Percentiles rank a stretch among this genome's conserved stretches.
Conservation (phyloP, 2,329 filamentous ascomycete genomes). For the Xylaria arbuscula region DNA sequence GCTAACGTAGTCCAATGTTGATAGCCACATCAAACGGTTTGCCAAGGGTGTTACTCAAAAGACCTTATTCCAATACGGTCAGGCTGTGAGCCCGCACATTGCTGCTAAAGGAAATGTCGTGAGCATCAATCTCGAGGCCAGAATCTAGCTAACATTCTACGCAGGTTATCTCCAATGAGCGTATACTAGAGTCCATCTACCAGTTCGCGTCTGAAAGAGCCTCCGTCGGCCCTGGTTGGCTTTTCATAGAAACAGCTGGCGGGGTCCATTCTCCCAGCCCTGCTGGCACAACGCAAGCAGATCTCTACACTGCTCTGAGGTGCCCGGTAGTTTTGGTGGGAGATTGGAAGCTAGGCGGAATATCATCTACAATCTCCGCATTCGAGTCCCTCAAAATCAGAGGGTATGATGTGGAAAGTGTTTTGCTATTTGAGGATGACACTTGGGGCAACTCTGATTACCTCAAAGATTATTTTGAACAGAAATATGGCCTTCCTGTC, state of each 20-base stretch:
- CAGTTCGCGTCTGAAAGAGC: constrained; percentile 58
- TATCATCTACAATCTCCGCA: constrained; percentile 81
- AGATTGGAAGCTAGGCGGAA: constrained; percentile 80
- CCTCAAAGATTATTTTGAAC: constrained; percentile 73
- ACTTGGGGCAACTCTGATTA: constrained; percentile 75
- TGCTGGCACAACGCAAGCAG: constrained; percentile 79
- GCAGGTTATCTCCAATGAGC: constrained; percentile 58
- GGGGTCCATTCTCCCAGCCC: constrained; percentile 84
- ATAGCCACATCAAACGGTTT: constrained; percentile 72
- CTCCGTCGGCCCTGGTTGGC: constrained; percentile 60
- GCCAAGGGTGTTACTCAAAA: constrained; percentile 60
- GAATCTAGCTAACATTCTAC: constrained; percentile 53
- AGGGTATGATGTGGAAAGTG: constrained; percentile 78
- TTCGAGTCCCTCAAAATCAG: constrained; percentile 82
- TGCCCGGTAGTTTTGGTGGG: constrained; percentile 79
- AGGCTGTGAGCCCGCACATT: constrained; percentile 81
- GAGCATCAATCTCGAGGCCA: background rate
- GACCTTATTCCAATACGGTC: constrained; percentile 77
- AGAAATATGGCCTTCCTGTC: constrained; percentile 67
- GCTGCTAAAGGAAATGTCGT: constrained; percentile 67
- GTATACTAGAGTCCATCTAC: constrained; percentile 62
- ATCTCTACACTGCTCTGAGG: constrained; percentile 80
- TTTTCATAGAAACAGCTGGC: constrained; percentile 83
- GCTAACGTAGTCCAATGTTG: constrained; percentile 15
- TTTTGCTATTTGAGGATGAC: constrained; percentile 75